Conservation (phyloP, 1,139 yeast genomes). For the Yamadazyma epiphylla region DNA sequence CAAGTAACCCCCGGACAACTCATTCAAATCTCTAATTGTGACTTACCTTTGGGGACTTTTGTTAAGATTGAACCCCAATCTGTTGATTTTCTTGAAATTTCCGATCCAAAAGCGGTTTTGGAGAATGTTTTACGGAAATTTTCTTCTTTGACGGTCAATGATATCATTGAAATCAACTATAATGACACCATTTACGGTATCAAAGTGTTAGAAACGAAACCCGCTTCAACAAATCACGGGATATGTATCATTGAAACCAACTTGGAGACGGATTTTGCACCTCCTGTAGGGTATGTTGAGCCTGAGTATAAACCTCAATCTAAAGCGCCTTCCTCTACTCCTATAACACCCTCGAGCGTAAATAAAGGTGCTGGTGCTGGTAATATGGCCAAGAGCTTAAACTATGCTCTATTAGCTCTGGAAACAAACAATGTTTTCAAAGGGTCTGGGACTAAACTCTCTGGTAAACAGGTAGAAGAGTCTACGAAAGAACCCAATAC, state of each 20-base stretch:
- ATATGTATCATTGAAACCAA: slow-evolving; percentile 97
- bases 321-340: slow-evolving; percentile 27
- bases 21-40: slow-evolving; percentile 70
- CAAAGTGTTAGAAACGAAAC: slow-evolving; percentile 83
- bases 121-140: slow-evolving; percentile 89
- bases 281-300: slow-evolving; percentile 97
- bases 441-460: slow-evolving; percentile 71
- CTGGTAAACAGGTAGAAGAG: slow-evolving; percentile 55
- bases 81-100: slow-evolving; percentile 85
- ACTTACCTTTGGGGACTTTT: slow-evolving; percentile 79
- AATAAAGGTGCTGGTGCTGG: slow-evolving; percentile 53
- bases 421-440: slow-evolving; percentile 34
- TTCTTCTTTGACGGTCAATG: slow-evolving; percentile 82
- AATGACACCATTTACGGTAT: slow-evolving; percentile 78
- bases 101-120: slow-evolving; percentile 94
- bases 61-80: slow-evolving; percentile 96
- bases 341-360: slow-evolving; percentile 34
- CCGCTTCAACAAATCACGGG: slow-evolving; percentile 58
- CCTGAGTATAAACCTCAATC: slow-evolving; percentile 55
- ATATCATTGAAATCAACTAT: slow-evolving; percentile 80
- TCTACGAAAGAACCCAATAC: too few relatives aligned
- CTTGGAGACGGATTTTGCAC: slow-evolving; percentile 95
- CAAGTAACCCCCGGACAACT: slow-evolving; percentile 74
- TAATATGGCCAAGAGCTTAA: slow-evolving; percentile 75
- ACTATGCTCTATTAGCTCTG: slow-evolving; percentile 56